These are phyloP conservation scores for Orbilia blumenaviensis DNA, from an alignment of 2,329 filamentous ascomycete genomes.

Conservation along the genomic window DNA sequence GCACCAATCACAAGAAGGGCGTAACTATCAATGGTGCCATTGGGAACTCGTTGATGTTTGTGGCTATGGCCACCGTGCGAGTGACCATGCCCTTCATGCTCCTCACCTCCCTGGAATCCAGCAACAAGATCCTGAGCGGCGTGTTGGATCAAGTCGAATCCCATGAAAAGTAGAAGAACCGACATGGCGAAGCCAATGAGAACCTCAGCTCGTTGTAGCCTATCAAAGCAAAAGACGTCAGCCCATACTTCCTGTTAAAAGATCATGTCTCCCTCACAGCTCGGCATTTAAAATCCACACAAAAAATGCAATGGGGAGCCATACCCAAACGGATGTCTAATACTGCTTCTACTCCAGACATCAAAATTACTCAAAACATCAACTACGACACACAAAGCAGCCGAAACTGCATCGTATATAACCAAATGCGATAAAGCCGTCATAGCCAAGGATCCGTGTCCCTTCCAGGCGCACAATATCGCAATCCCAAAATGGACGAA, in stretches of 20 bases:
- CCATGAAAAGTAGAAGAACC: conserved; percentile 95
- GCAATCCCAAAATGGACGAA: conserved; percentile 85
- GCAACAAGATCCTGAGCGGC: conserved; percentile 93
- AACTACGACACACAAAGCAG: conserved; percentile 87
- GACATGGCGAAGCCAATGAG: conserved; percentile 96
- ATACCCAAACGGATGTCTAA: conserved; percentile 86
- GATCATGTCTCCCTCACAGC: conserved; percentile 11
- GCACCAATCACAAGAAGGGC: conserved; percentile 81
- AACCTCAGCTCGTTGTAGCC: conserved; percentile 89
- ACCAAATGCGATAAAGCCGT: conserved; percentile 92
- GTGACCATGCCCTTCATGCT: conserved; percentile 14
- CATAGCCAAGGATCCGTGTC: conserved; percentile 85
- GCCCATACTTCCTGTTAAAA: neutral
- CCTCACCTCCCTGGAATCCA: conserved; percentile 55
- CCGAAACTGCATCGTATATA: conserved; percentile 93
- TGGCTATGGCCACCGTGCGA: conserved; percentile 65
- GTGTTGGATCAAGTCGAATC: conserved; percentile 92
- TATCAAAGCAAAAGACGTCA: conserved; percentile 37
- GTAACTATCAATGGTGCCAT: conserved; percentile 82
- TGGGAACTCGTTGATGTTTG: conserved; percentile 75
- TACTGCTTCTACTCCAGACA: conserved; percentile 91
- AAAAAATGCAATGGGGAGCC: conserved; percentile 13
- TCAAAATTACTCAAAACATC: conserved; percentile 97
- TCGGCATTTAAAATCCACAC: neutral
- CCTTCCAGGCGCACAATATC: conserved; percentile 83